Base-by-base conservation (phyloP, 1,284 basidiomycete genomes). In the Ceratobasidium sp. region DNA sequence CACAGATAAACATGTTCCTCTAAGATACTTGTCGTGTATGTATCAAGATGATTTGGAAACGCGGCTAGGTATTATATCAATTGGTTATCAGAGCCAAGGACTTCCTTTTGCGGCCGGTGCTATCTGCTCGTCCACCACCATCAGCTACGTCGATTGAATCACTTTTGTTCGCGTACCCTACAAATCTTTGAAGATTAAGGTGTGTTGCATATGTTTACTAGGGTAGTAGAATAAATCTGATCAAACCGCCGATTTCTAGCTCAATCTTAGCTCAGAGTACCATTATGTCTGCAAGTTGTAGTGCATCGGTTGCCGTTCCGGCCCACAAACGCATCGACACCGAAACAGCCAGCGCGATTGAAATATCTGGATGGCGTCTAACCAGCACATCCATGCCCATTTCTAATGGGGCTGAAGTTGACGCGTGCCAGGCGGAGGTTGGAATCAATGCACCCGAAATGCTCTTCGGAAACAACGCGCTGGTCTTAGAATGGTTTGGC, bases 361-460 rank as follows among this genome's bases (percentile, higher is more conserved):
- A 90, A 52, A 87, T 94, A 68, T 84, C 86, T 54, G 87, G 87
- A 81, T 95, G 93, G 93, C 81, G 82, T 52, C 90, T 94, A 81
- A 90, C 89, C 7, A 88, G 91, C 0, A 87, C 87, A 1, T 92
- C 91, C 13, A 89, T 90, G 80, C 89, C 93, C 20, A 95, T 95
- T 82, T 91, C 93, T 46, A 96, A 92, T 80, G 92, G 94, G 0
- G 85, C 88, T 48, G 91, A 94, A 80, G 89, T 89, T 69, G 91
- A 98, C 81, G 89, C 89, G 1, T 85, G 94, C 66, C 92, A 94
- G 77, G 81, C 85, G 0, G 86, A 94, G 4, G 71, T 80, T 7
- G 90, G 91, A 3, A 89, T 99, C 42, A 94, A 97, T 0, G 85
- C 97, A 0, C 98, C 98, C 1, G 97, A 99, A 84, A 99, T 99